Conservation (phyloP, 495 filamentous ascomycete species). For the Ascodesmis nigricans region DNA sequence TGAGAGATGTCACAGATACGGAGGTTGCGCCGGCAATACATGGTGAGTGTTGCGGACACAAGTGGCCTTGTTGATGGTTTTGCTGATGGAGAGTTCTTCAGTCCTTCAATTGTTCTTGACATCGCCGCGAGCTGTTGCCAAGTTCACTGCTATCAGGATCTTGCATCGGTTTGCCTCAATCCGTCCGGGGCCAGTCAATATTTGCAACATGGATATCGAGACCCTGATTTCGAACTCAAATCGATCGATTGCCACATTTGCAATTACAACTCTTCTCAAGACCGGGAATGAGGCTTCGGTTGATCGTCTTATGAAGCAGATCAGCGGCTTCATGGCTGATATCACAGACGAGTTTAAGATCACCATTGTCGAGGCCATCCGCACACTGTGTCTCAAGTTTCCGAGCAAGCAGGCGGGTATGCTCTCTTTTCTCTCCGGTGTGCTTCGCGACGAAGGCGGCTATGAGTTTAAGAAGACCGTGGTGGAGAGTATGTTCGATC, state of each 20-base stretch:
- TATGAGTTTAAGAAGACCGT: conserved; percentile 97
- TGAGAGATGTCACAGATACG: conserved; percentile 76
- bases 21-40: conserved; percentile 88
- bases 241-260: conserved; percentile 92
- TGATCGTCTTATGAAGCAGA: conserved; percentile 96
- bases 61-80: not conserved
- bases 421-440: conserved; percentile 86
- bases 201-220: conserved; percentile 95
- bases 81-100: conserved; percentile 1
- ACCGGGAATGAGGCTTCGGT: conserved; percentile 95
- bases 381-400: conserved; percentile 92
- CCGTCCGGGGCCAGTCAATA: conserved; percentile 75
- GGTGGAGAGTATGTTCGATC: conserved; percentile 97
- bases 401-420: conserved; percentile 95
- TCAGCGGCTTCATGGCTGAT: conserved; percentile 89
- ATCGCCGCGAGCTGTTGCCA: conserved; percentile 88
- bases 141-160: conserved; percentile 93
- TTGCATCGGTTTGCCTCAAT: conserved; percentile 88
- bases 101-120: conserved; percentile 90
- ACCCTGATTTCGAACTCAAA: conserved; percentile 88
- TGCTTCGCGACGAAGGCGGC: conserved; percentile 85
- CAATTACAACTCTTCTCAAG: conserved; percentile 92
- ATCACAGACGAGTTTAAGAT: conserved; percentile 99
- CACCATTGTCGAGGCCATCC: conserved; percentile 93
- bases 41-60: conserved; percentile 15